Base-by-base conservation (phyloP, 2,329 filamentous ascomycete genomes). In the Iodosphaeria phyllophila region DNA sequence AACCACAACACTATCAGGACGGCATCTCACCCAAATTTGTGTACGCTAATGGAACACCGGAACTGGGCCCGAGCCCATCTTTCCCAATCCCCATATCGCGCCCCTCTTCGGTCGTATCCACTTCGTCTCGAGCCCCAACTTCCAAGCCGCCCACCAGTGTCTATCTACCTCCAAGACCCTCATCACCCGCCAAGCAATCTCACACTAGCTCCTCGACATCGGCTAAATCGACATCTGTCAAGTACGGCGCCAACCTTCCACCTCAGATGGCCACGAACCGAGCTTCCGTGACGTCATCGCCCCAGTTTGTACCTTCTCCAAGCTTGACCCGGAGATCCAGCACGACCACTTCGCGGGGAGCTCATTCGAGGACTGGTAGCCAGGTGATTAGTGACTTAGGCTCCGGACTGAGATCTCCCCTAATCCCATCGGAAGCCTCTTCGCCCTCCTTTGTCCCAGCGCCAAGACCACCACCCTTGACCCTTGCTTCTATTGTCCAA, bases 21-120 rank as follows among this genome's bases (percentile, higher is more conserved):
- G 45, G 48, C 17, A 32, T 44, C n/a, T 39, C 56, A 5, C 58
- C 57, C 47, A 79, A 77, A 42, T 82, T 84, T 53, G 70, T 83
- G 45, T 76, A 82, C 43, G 77, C 74, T 30, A 76, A 79, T 45
- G 71, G 72, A 16, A 52, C 53, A 9, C 62, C 64, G 3, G 61
- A 71, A 28, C 30, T 58, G 6, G 55, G 18, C 34, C 41, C 30
- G 28, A 44, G 39, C 32, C 40, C 39, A 31, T 39, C 40, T n/a
- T n/a, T n/a, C n/a, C n/a, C n/a, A 41, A 47, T 42, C 36, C 46
- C 47, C 20, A 27, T 41, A 7, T 46, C 52, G 24, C 41, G 53
- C 20, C 51, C 61, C 1, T 50, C 48, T 16, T 66, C 64, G 2
- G 46, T 46, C 6, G 44, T 56, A 22, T 64, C 59, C 6, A 51